phyloP scores from a whole-genome alignment of 2,329 filamentous ascomycete species.

The Arthrinium puccinioides region DNA sequence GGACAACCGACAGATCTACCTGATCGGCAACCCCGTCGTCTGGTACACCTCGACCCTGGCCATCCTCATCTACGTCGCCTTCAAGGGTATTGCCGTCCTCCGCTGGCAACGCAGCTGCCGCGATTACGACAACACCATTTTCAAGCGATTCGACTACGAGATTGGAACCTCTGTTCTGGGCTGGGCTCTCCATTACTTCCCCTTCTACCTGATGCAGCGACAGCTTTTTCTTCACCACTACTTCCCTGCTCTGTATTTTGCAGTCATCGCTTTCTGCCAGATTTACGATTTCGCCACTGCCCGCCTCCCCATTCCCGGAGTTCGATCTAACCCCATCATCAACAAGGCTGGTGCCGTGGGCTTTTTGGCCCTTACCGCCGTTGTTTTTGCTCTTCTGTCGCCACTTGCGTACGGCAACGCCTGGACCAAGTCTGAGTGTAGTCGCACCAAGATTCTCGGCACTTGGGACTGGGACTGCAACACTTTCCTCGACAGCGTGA shows the following conservation, averaged over 20 bases:
- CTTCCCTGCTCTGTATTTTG: conserved; percentile 94
- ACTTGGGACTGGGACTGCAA: conserved; percentile 99
- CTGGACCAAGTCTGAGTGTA: conserved; percentile 88
- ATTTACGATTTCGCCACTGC: conserved; percentile 78
- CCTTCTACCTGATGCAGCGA: conserved; percentile 95
- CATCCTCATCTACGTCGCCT: conserved; percentile 66
- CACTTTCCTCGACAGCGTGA: conserved; percentile 79
- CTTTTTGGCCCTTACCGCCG: conserved; percentile 68
- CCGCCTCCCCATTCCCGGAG: conserved; percentile 60
- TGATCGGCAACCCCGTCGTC: conserved; percentile 88
- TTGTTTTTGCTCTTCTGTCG: conserved; percentile 76
- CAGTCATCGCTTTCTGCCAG: conserved; percentile 81
- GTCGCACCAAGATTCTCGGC: conserved; percentile 75
- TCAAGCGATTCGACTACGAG: conserved; percentile 98
- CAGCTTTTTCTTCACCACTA: conserved; percentile 99
- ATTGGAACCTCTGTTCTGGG: conserved; percentile 83
- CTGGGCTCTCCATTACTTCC: conserved; percentile 98
- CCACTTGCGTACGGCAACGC: conserved; percentile 88
- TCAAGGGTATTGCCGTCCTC: conserved; percentile 83
- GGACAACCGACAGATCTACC: conserved; percentile 89
- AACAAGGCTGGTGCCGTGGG: conserved; percentile 66
- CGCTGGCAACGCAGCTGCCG: conserved; percentile 91
- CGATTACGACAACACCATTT: conserved; percentile 74
- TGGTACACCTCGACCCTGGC: conserved; percentile 87
- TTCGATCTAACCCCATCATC: conserved; percentile 63